These are phyloP conservation scores for Candida broadrunensis DNA, from an alignment of 805 yeast genomes.

Conservation along the genomic window DNA sequence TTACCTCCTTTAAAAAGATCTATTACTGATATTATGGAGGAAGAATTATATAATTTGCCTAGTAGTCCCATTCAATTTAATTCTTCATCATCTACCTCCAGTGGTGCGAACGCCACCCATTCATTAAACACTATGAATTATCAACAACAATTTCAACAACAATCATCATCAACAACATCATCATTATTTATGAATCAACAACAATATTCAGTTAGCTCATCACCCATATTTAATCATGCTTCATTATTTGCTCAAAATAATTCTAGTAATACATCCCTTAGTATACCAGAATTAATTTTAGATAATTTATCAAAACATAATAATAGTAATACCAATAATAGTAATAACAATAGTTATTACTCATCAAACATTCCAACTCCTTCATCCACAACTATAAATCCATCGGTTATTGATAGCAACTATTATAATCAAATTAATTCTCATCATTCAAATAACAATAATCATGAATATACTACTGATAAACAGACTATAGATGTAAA, in stretches of 20 bases:
- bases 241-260: conserved; percentile 2
- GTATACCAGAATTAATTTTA: conserved; percentile 28
- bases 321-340: conserved; percentile 10
- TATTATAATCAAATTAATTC: not conserved
- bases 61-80: conserved; percentile 13
- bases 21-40: conserved; percentile 57
- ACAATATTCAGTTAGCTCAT: conserved; percentile 7
- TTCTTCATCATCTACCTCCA: not conserved
- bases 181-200: too few relatives aligned
- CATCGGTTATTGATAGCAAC: not conserved
- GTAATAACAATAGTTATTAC: conserved; percentile 2
- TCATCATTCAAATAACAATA: conserved; percentile 1
- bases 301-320: conserved; percentile 10
- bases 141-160: conserved; percentile 2
- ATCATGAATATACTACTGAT: conserved; percentile 10
- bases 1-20: conserved; percentile 52
- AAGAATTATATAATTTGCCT: conserved; percentile 49
- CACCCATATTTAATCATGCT: conserved; percentile 9
- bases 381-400: not conserved
- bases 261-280: conserved; percentile 13
- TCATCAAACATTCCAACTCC: conserved; percentile 2
- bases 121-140: not conserved
- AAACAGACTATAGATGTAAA: conserved; percentile 9
- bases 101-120: not conserved
- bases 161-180: too few relatives aligned